These are phyloP conservation scores for Neovahlkampfia damariscottae DNA, from an alignment of 78 protist species.

Conservation along the genomic window DNA sequence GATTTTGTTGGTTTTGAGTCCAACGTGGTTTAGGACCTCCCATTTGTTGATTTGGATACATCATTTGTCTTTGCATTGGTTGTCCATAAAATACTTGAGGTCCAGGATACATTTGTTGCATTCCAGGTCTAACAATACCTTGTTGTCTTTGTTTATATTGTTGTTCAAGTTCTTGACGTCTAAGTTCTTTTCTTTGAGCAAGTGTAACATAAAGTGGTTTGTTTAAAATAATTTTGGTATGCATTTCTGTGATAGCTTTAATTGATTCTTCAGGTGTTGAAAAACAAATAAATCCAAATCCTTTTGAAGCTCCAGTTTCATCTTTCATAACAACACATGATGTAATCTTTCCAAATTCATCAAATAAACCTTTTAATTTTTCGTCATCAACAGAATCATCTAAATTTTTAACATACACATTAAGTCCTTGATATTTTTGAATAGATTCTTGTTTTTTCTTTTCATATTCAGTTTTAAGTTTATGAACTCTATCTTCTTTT, in stretches of 20 bases:
- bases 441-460: constrained; percentile 24
- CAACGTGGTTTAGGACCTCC: not conserved
- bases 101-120: not conserved
- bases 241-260: constrained; percentile 84
- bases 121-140: not conserved
- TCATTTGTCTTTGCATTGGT: not conserved
- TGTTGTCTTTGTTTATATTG: constrained; percentile 52
- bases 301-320: constrained; percentile 36
- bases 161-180: constrained; percentile 63
- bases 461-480: constrained; percentile 61
- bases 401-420: constrained; percentile 94
- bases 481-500: constrained; percentile 70
- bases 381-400: constrained; percentile 82
- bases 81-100: not conserved
- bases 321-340: constrained; percentile 77
- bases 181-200: constrained; percentile 79
- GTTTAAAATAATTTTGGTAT: constrained; percentile 68
- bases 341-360: constrained; percentile 81
- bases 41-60: not conserved
- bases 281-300: constrained; percentile 97
- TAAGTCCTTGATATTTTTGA: constrained; percentile 63
- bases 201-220: constrained; percentile 87
- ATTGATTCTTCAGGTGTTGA: constrained; percentile 80
- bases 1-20: not conserved
- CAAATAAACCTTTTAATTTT: constrained; percentile 59